These are phyloP conservation scores for Viola odorata DNA, from an alignment of 345 rosid genomes.

Conservation along the genomic window DNA sequence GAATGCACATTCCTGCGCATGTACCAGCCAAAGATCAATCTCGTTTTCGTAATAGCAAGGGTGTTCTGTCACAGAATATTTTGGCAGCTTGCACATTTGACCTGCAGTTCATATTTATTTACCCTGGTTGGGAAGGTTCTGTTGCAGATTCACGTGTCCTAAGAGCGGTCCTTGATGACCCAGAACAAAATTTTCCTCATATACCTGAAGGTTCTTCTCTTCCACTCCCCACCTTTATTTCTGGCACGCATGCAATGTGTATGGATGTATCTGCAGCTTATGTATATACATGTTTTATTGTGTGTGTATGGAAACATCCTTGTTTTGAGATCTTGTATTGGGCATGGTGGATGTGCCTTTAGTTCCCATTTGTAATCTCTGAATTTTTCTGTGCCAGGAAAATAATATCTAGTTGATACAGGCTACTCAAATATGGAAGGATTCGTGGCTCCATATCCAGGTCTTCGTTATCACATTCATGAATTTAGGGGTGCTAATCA, in stretches of 20 bases:
- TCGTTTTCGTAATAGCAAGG: slow-evolving; percentile 63
- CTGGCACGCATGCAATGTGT: not conserved
- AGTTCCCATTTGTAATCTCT: too few relatives aligned
- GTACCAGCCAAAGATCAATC: slow-evolving; percentile 73
- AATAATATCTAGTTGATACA: slow-evolving; percentile 64
- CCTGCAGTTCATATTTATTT: slow-evolving; percentile 63
- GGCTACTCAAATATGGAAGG: slow-evolving; percentile 58
- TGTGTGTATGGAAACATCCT: not conserved
- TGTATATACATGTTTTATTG: not conserved
- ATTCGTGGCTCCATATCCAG: slow-evolving; percentile 69
- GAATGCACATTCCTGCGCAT: slow-evolving; percentile 66
- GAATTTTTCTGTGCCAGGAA: slow-evolving; percentile 36
- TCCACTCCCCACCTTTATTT: not conserved
- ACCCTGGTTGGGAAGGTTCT: slow-evolving; percentile 89
- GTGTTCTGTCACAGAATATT: slow-evolving; percentile 58
- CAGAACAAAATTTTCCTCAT: slow-evolving; percentile 73
- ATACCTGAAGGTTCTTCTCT: slow-evolving; percentile 52
- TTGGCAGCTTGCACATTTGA: slow-evolving; percentile 82
- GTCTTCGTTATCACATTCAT: slow-evolving; percentile 45
- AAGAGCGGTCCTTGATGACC: slow-evolving; percentile 69
- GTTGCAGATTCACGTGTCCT: slow-evolving; percentile 61
- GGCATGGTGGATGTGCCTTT: too few relatives aligned
- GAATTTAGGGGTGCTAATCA: slow-evolving; percentile 61
- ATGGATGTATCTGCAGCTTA: not conserved
- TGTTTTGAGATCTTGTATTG: not conserved